Base-by-base conservation (phyloP, 257 asterid genomes). In the Orobanche coerulescens region DNA sequence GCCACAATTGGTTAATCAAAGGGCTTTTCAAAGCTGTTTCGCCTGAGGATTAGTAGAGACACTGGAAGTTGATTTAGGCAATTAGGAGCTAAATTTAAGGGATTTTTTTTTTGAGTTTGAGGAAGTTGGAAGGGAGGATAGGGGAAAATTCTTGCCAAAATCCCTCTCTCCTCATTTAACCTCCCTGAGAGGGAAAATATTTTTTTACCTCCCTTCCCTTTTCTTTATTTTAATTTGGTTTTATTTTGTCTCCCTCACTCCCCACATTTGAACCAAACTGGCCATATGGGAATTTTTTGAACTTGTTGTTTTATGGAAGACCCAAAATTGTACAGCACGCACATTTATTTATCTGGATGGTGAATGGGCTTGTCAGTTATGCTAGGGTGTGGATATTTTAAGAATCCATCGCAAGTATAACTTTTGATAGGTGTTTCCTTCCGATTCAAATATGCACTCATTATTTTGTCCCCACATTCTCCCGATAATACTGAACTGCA, bases 11-110 rank as follows among this genome's bases (percentile, higher is more conserved):
- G 23, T 48, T 13, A 57, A 53, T 26, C 1, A 19, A 15, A 46
- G 57, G 34, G 43, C 39, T 68, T 42, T 30, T 33, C 63, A 30
- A 23, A 58, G 67, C 43, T 31, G 28, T 24, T 60, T 20, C 15
- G 42, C 33, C 25, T 52, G 33, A 43, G 18, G 39, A 56, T 44
- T 30, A 19, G 25, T 36, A 5, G 16, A 22, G 12, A 57, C 15
- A 14, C 1, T 58, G 52, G 53, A 58, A 55, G 55, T 36, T 30
- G 53, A 24, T 47, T 28, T 9, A 6, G 30, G 25, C 11, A 55
- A 57, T 44, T 68, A 63, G 42, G 25, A 51, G 49, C 62, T 50
- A 15, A 25, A 56, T 47, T 39, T 15, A 13, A 26, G 25, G 14
- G 31, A 6, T n/a, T n/a, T n/a, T n/a, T n/a, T n/a, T n/a, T n/a